Evolutionary conservation across 2,329 filamentous ascomycete genomes (phyloP), one percentile per base, ranked within the genome.

Genomic region (Paraconiothyrium sp.): DNA sequence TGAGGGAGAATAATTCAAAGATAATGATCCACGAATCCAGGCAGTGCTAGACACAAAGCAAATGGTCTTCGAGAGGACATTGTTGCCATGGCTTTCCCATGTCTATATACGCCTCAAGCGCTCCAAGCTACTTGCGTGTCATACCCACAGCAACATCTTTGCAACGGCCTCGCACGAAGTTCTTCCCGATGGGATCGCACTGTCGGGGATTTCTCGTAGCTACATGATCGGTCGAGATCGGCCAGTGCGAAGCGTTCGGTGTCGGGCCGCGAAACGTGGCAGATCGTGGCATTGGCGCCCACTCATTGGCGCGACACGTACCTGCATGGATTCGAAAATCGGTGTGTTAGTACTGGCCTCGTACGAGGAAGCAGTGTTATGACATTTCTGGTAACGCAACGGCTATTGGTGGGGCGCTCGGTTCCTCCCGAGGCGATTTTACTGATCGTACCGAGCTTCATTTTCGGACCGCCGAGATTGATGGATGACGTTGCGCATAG

Each of bases 141-240:
- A 27, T 14, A 27, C 9, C 9, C 37, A 3, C 8, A 22, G 20
- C 16, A 37, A 43, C 11, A 54, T 27, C 13, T 11, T 27, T 46
- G 44, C 41, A 44, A 34, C 32, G 20, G 41, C 35, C 37, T 65
- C 58, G 60, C 56, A 65, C 60, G 41, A 56, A 46, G 41, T 20
- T 11, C n/a, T 34, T 24, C n/a, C 47, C 47, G 47, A 49, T 34
- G 47, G 24, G 20, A 20, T 9, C 16, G 16, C 16, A 10, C 22
- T n/a, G 11, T 47, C 41, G 54, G 54, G 47, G 41, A 47, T 56
- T 34, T 47, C 54, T 35, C 41, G 54, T 46, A 10, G 22, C 27
- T 14, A 34, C 4, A 14, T 27, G 24, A 24, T 46, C 41, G 54
- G 30, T n/a, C 16, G 54, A 34, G 41, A 34, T 56, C 54, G 41